Percentiles rank a stretch among this genome's conserved stretches.
Evolutionary conservation across 495 filamentous ascomycete genomes (phyloP).

Genomic region (Annulohypoxylon moriforme): DNA sequence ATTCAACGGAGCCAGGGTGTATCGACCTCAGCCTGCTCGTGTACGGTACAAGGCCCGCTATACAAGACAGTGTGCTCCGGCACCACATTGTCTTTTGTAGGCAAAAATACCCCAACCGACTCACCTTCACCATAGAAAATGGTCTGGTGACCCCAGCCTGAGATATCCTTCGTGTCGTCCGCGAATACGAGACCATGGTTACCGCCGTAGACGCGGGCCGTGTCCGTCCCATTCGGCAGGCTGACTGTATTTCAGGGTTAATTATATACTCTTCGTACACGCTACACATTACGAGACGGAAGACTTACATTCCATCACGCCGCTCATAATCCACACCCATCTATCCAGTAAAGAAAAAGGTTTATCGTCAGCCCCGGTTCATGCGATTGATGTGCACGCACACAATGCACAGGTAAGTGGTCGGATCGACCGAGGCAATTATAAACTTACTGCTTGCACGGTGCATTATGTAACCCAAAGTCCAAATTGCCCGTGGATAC

Average conservation of each 20-base stretch:
- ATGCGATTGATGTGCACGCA: not conserved
- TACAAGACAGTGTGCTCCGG: slow-evolving; percentile 58
- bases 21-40: slow-evolving; percentile 8
- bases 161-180: slow-evolving; percentile 61
- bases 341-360: slow-evolving; percentile 38
- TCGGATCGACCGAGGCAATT: too few species aligned
- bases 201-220: slow-evolving; percentile 59
- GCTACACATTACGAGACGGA: not conserved
- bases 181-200: slow-evolving; percentile 60
- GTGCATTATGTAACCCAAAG: slow-evolving; percentile 64
- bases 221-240: slow-evolving; percentile 56
- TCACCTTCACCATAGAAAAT: slow-evolving; percentile 55
- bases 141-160: slow-evolving; percentile 59
- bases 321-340: slow-evolving; percentile 63
- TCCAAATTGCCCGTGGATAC: slow-evolving; percentile 58
- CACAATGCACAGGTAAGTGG: not conserved
- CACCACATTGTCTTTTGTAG: slow-evolving; percentile 41
- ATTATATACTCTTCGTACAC: not conserved
- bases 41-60: slow-evolving; percentile 16
- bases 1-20: too few species aligned
- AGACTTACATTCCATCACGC: slow-evolving; percentile 36
- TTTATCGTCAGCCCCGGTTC: not conserved
- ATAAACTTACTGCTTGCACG: slow-evolving; percentile 59
- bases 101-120: slow-evolving; percentile 59
- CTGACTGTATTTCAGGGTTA: slow-evolving; percentile 52